Evolutionary conservation across 2,329 filamentous ascomycete genomes (phyloP).

Genomic region (Chaetomium sp.): DNA sequence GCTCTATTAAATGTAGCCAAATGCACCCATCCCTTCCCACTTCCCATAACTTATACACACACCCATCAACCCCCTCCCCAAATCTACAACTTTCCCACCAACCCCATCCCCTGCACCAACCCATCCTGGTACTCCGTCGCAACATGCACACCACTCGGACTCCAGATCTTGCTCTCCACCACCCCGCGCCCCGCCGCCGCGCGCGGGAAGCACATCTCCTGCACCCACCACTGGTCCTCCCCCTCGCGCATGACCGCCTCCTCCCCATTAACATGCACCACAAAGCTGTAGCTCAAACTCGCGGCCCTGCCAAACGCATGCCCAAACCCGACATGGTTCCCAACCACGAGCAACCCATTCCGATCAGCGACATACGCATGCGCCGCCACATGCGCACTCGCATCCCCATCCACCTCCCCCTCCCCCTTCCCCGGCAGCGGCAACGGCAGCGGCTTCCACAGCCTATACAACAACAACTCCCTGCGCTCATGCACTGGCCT

Average conservation of each 20-base stretch:
- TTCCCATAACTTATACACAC: not conserved
- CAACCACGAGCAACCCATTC: conserved; percentile 57
- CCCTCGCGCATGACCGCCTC: conserved; percentile 49
- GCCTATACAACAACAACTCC: conserved; percentile 54
- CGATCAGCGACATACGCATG: conserved; percentile 57
- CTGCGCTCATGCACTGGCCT: conserved; percentile 49
- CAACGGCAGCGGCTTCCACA: conserved; percentile 47
- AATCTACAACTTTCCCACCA: conserved; percentile 21
- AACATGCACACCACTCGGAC: conserved; percentile 54
- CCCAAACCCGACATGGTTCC: conserved; percentile 53
- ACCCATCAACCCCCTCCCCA: not conserved
- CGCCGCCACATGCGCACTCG: conserved; percentile 50
- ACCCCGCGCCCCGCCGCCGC: conserved; percentile 50
- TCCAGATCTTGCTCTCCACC: conserved; percentile 57
- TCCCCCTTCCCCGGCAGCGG: conserved; percentile 41
- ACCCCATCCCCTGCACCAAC: conserved; percentile 28
- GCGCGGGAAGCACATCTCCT: conserved; percentile 54
- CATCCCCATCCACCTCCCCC: conserved; percentile 30
- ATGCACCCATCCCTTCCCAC: not conserved
- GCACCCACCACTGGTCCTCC: conserved; percentile 54
- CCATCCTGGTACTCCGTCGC: conserved; percentile 60
- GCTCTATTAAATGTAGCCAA: too few relatives aligned
- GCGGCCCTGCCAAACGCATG: conserved; percentile 46
- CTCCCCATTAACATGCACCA: conserved; percentile 53
- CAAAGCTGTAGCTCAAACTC: conserved; percentile 55